Percentiles rank a stretch among this genome's conserved stretches.
Conservation (phyloP, 2,329 filamentous ascomycete genomes). For the Sclerotinia minor region DNA sequence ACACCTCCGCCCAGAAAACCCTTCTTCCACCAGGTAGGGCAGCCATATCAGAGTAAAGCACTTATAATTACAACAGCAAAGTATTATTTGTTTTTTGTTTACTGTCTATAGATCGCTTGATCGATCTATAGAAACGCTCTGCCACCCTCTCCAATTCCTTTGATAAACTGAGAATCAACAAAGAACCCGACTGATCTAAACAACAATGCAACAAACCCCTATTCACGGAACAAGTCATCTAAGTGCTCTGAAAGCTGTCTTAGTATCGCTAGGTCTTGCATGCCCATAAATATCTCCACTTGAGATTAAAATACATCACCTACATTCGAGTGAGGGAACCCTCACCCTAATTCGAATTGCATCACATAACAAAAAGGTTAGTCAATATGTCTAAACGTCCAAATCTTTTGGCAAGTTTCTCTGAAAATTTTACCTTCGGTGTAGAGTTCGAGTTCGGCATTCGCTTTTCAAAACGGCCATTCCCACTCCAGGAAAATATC, state of each 20-base stretch:
- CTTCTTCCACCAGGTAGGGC: too few species aligned
- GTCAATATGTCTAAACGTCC: not conserved
- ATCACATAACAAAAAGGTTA: not conserved
- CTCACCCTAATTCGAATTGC: not conserved
- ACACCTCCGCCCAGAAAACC: too few species aligned
- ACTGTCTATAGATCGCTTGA: too few species aligned
- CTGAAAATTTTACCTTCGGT: conserved; percentile 11
- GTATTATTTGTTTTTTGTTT: not conserved
- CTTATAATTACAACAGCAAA: too few species aligned
- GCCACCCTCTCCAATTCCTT: not conserved
- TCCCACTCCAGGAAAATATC: too few species aligned
- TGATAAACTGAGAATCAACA: not conserved
- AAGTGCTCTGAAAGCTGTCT: not conserved
- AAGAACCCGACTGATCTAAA: not conserved
- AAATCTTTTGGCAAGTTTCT: not conserved
- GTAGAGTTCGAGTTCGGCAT: conserved; percentile 18
- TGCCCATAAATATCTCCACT: not conserved
- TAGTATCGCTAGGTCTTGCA: too few species aligned
- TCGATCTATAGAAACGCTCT: not conserved
- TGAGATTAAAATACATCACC: not conserved
- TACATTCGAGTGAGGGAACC: not conserved
- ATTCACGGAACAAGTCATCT: not conserved
- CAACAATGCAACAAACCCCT: not conserved
- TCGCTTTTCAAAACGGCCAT: not conserved
- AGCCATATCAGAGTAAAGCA: too few species aligned